A percentile compares a stretch with the other conserved stretches of the same genome.
phyloP scores from a whole-genome alignment of 805 yeast genomes.

The Yamadazyma ubonensis region DNA sequence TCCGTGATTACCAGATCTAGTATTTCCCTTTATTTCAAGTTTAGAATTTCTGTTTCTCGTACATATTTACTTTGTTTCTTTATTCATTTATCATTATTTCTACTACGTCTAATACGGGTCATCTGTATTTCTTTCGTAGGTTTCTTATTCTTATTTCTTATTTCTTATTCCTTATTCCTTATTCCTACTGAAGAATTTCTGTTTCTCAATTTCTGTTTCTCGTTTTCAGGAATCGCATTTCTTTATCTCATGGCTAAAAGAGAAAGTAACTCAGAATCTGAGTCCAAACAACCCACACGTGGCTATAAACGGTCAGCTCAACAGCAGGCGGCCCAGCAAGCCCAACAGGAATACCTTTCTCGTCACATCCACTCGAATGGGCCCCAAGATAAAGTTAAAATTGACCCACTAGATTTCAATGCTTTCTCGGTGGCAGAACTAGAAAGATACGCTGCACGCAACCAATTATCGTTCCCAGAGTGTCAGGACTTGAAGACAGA shows the following conservation, averaged over 20 bases:
- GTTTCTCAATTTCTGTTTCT: no score
- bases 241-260: slow-evolving; percentile 15
- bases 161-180: no score
- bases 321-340: slow-evolving; percentile 68
- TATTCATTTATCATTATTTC: no score
- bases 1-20: no score
- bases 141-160: no score
- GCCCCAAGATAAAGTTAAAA: slow-evolving; percentile 52
- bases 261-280: slow-evolving; percentile 40
- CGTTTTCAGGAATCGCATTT: no score
- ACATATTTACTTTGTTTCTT: no score
- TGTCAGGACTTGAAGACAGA: slow-evolving; percentile 69
- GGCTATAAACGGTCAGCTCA: slow-evolving; percentile 50
- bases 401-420: slow-evolving; percentile 69
- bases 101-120: no score
- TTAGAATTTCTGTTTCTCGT: no score
- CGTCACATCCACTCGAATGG: slow-evolving; percentile 74
- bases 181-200: no score
- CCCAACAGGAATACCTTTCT: slow-evolving; percentile 65
- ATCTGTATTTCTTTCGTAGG: no score
- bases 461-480: slow-evolving; percentile 55
- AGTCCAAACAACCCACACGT: slow-evolving; percentile 33
- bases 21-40: no score
- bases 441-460: slow-evolving; percentile 64
- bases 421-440: slow-evolving; percentile 60